Base-by-base conservation (phyloP, 169 alveolate genomes). In the Eimeria necatrix region DNA sequence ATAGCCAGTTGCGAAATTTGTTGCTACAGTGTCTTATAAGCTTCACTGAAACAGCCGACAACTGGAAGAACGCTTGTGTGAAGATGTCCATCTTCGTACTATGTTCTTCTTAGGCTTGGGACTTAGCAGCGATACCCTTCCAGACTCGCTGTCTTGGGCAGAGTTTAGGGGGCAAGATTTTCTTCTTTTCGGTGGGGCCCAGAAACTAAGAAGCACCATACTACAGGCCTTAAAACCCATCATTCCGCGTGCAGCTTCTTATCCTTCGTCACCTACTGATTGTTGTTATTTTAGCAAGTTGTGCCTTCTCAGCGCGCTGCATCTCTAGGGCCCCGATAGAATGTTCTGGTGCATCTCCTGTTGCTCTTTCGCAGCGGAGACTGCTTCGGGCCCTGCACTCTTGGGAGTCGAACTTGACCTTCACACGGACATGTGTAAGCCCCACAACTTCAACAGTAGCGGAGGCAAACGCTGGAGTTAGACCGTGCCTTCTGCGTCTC, bases 91-190 rank as follows among this genome's bases (percentile, higher is more conserved):
- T 32, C 7, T n/a, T 20, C 7, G 49, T 49, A 16, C 26, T 83
- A 20, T 24, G 70, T 0, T 10, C 22, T 32, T 46, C 20, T 61
- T 61, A 85, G 93, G 93, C 20, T 60, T 85, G n/a, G 51, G 48
- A 10, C 32, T 85, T 32, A 61, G 26, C 46, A 22, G n/a, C 16
- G 46, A 59, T 14, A 85, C 93, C 4, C 60, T 85, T 81, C 93
- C 93, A 6, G 93, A 85, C 93, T 85, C 93, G 0, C 51, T 16
- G 24, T 85, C 93, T 26, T 85, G 93, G 93, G 61, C 93, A 14
- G 93, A 85, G 8, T 85, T 32, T 53, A 59, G 93, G 81, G 93
- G 93, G 7, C 81, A 61, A 61, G 93, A 85, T 41, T 85, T 85
- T 41, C 81, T 85, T 46, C n/a, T 73, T 20, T 61, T 60, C 80